phyloP scores from a whole-genome alignment of 2,329 filamentous ascomycete genomes.

The Blumeriella jaapii region DNA sequence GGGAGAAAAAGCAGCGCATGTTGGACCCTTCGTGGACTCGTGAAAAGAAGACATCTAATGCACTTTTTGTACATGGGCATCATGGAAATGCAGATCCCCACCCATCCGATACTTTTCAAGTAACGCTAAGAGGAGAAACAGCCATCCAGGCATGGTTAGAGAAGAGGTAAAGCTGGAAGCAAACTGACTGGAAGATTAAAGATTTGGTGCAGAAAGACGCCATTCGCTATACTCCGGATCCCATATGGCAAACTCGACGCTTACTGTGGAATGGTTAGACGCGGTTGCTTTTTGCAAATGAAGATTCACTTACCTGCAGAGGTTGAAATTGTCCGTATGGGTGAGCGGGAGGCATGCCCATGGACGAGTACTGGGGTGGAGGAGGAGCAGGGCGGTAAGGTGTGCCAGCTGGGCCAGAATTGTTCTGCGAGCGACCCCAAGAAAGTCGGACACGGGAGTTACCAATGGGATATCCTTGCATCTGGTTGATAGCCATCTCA shows the following conservation, averaged over 20 bases:
- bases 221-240: constrained; percentile 28
- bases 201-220: constrained; percentile 25
- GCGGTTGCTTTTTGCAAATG: not conserved
- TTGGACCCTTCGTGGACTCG: constrained; percentile 27
- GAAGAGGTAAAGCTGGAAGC: constrained; percentile 26
- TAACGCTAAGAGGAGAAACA: constrained; percentile 30
- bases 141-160: constrained; percentile 28
- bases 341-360: constrained; percentile 32
- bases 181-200: constrained; percentile 21
- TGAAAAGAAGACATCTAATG: constrained; percentile 29
- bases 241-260: constrained; percentile 25
- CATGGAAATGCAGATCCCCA: constrained; percentile 28
- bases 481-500: constrained; percentile 99
- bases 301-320: constrained; percentile 23
- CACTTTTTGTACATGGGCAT: constrained; percentile 30
- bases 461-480: constrained; percentile 98
- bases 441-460: constrained; percentile 96
- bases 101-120: constrained; percentile 29
- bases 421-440: constrained; percentile 98
- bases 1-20: constrained; percentile 16
- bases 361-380: constrained; percentile 59
- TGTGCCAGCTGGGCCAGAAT: constrained; percentile 89
- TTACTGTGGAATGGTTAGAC: constrained; percentile 22
- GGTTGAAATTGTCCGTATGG: constrained; percentile 27
- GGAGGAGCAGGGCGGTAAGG: constrained; percentile 91